phyloP scores from a whole-genome alignment of 352 stramenopile species.

The Phytophthora parvispora region DNA sequence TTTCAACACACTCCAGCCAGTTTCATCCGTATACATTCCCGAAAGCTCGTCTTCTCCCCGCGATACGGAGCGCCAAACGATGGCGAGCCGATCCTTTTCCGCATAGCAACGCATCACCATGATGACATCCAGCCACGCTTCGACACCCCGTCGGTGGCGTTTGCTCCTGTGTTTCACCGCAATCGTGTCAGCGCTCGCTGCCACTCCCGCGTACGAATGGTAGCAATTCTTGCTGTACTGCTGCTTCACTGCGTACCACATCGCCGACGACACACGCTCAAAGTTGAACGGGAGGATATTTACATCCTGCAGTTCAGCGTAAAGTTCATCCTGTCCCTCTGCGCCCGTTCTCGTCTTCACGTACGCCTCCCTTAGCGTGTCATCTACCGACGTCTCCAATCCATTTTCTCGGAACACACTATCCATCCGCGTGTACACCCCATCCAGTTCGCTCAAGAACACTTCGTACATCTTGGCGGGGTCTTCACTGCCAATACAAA shows the following conservation, averaged over 20 bases:
- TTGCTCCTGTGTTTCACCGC: conserved; percentile 50
- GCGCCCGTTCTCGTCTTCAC: conserved; percentile 31
- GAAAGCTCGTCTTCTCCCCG: conserved; percentile 47
- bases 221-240: conserved; percentile 50
- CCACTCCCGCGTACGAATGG: conserved; percentile 31
- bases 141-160: conserved; percentile 27
- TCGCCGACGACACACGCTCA: conserved; percentile 31
- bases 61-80: conserved; percentile 62
- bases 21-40: conserved; percentile 71
- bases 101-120: conserved; percentile 64
- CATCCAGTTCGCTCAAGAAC: conserved; percentile 52
- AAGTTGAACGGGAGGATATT: conserved; percentile 57
- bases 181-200: conserved; percentile 45
- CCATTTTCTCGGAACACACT: conserved; percentile 57
- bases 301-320: conserved; percentile 50
- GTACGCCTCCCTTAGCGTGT: conserved; percentile 53
- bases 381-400: conserved; percentile 46
- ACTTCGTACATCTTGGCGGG: conserved; percentile 40
- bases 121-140: conserved; percentile 44
- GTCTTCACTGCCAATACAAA: conserved; percentile 29
- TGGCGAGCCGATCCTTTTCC: conserved; percentile 53
- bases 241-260: conserved; percentile 48
- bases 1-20: conserved; percentile 68
- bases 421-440: conserved; percentile 48
- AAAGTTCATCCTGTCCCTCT: conserved; percentile 39